Conservation (phyloP, 345 rosid genomes). For the Moricandia arvensis region DNA sequence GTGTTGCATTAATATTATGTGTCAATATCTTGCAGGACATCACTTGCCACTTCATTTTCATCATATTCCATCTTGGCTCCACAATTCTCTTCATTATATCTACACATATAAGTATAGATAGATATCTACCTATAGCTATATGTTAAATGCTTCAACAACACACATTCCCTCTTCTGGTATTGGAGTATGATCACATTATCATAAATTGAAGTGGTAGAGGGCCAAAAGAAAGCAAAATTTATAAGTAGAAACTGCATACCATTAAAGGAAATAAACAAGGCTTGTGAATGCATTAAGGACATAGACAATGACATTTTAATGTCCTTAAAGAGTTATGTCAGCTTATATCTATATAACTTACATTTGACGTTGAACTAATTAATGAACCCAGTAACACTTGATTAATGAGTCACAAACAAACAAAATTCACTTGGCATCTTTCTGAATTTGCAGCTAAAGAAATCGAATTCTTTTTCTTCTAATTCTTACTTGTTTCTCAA, state of each 20-base stretch:
- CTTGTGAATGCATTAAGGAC: constrained; percentile 18
- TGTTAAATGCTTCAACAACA: constrained; percentile 1
- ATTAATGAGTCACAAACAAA: not conserved
- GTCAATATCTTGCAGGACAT: constrained; percentile 25
- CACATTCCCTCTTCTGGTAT: not conserved
- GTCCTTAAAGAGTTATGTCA: not conserved
- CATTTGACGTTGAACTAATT: not conserved
- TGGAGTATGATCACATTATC: constrained; percentile 2
- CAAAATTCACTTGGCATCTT: not conserved
- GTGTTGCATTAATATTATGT: constrained; percentile 35
- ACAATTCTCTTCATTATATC: constrained; percentile 5
- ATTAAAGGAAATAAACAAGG: not conserved
- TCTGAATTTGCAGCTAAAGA: no score
- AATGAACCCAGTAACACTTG: not conserved
- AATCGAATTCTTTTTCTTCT: no score
- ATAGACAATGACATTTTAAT: constrained; percentile 12
- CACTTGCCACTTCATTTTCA: constrained; percentile 27
- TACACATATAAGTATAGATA: not conserved
- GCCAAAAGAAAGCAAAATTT: not conserved
- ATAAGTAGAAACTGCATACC: not conserved
- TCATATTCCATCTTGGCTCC: constrained; percentile 30
- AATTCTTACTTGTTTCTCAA: no score
- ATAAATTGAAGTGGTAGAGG: not conserved
- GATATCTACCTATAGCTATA: not conserved
- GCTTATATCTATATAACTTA: not conserved